phyloP scores from a whole-genome alignment of 148 eudicot species.

The Rhododendron molle region DNA sequence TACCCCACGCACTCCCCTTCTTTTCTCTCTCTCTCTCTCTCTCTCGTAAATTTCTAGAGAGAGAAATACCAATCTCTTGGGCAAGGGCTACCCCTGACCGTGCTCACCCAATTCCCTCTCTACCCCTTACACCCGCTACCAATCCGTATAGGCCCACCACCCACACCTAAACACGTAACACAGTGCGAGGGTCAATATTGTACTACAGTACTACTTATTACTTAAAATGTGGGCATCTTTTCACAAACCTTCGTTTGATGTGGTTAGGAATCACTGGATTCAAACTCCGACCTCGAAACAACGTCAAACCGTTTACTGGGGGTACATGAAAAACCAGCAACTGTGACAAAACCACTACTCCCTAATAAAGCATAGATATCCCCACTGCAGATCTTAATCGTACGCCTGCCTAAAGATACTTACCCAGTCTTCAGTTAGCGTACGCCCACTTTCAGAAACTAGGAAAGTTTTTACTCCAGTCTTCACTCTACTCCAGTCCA shows the following conservation, averaged over 20 bases:
- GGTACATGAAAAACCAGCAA: background rate
- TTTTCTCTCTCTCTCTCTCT: background rate
- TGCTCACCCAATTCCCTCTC: background rate
- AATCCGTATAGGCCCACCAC: background rate
- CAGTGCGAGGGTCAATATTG: background rate
- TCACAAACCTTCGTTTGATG: background rate
- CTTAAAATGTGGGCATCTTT: background rate
- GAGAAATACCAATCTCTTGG: background rate
- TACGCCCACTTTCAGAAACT: conserved; percentile 16
- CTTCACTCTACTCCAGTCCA: background rate
- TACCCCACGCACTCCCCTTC: background rate
- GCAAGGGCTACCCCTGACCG: background rate
- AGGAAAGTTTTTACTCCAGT: background rate
- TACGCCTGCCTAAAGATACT: conserved; percentile 12
- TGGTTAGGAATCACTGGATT: background rate
- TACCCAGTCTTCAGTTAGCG: background rate
- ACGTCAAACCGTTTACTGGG: background rate
- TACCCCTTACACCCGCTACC: background rate
- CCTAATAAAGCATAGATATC: no score
- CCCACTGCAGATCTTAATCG: conserved; percentile 18
- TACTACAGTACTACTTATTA: background rate
- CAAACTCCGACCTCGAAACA: background rate
- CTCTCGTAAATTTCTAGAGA: background rate
- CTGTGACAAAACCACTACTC: background rate
- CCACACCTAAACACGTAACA: background rate